These are phyloP conservation scores for Podospora fimiseda DNA, from an alignment of 495 filamentous ascomycete genomes.

Conservation along the genomic window DNA sequence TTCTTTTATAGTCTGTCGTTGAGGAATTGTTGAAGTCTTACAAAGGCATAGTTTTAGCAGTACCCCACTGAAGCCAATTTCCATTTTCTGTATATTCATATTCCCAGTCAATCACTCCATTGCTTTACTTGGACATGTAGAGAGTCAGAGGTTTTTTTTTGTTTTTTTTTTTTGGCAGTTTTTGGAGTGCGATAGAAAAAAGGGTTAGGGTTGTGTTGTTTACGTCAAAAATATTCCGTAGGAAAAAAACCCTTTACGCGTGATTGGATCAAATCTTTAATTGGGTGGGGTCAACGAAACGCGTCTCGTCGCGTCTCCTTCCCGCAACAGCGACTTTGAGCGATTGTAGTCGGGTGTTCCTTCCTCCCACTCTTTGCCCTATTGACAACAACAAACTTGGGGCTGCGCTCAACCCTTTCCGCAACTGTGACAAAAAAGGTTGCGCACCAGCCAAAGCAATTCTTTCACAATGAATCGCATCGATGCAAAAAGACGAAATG, in stretches of 20 bases:
- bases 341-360: too few species aligned
- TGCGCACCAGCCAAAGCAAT: too few species aligned
- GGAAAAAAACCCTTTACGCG: neutral
- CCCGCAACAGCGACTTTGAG: slow-evolving; percentile 1
- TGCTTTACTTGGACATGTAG: too few species aligned
- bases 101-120: too few species aligned
- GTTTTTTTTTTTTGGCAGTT: neutral
- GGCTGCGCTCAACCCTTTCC: too few species aligned
- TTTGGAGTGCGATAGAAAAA: neutral
- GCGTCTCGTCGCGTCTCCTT: slow-evolving; percentile 28
- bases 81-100: too few species aligned
- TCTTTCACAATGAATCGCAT: slow-evolving; percentile 62
- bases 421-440: too few species aligned
- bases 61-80: neutral
- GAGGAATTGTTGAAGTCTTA: neutral
- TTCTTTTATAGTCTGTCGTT: neutral
- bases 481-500: slow-evolving; percentile 70
- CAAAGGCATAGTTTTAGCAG: neutral
- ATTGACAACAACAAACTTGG: too few species aligned
- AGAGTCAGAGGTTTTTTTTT: too few species aligned
- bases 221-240: neutral
- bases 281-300: slow-evolving; percentile 1
- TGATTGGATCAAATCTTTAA: slow-evolving; percentile 1
- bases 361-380: too few species aligned
- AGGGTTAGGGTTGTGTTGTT: slow-evolving; percentile 13